phyloP scores from a whole-genome alignment of 148 eudicot genomes.

The Cornus controversa region DNA sequence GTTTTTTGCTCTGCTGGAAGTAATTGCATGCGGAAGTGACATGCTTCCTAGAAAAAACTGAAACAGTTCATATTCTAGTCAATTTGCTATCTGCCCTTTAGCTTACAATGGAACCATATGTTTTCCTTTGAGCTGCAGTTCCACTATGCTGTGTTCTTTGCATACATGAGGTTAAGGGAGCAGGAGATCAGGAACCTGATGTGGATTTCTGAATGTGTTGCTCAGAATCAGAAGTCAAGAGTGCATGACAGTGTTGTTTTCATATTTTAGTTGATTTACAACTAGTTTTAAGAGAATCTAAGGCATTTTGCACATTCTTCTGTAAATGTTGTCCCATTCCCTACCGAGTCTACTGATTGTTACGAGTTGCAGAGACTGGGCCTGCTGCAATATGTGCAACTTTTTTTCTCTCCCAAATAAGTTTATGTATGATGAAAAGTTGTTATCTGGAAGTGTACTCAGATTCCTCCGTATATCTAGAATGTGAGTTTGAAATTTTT shows the following conservation, averaged over 20 bases:
- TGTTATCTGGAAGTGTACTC: background rate
- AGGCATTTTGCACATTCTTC: background rate
- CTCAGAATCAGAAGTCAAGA: slow-evolving; percentile 93
- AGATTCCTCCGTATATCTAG: background rate
- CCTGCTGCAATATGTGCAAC: background rate
- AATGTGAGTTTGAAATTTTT: background rate
- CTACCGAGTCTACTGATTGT: background rate
- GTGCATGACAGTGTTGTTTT: slow-evolving; percentile 98
- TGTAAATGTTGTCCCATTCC: slow-evolving; percentile 17
- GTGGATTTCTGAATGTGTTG: slow-evolving; percentile 99
- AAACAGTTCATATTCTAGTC: background rate
- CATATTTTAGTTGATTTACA: slow-evolving; percentile 54
- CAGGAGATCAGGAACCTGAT: slow-evolving; percentile 97
- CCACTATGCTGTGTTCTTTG: slow-evolving; percentile 90
- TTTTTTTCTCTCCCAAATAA: background rate
- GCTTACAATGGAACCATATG: background rate
- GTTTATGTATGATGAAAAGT: no score
- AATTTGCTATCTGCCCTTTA: background rate
- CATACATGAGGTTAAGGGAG: slow-evolving; percentile 91
- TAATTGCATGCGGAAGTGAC: background rate
- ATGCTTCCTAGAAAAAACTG: background rate
- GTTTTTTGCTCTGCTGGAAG: background rate
- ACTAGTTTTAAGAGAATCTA: background rate
- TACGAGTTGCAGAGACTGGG: background rate
- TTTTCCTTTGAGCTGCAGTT: slow-evolving; percentile 57